Evolutionary conservation across 2,329 filamentous ascomycete genomes (phyloP), one percentile per base, ranked within the genome.

Genomic region (Neonectria neomacrospora): DNA sequence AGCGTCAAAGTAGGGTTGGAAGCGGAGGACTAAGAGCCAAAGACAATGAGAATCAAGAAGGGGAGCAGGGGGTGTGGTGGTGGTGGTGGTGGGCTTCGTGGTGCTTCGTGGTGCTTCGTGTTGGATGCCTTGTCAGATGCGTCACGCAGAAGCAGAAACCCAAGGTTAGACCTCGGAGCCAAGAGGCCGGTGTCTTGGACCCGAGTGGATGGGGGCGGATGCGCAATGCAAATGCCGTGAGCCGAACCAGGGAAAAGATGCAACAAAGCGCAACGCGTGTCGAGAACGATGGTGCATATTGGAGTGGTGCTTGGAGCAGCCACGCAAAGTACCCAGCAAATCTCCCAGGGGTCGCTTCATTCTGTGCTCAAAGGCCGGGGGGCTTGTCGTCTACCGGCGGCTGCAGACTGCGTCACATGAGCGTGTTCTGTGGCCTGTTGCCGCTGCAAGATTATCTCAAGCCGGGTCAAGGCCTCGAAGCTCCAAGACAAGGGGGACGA

Each of bases 401-500:
- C 16, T 22, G 26, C 18, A 20, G 26, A 3, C 22, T 32, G 26
- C 47, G n/a, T 50, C 47, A 50, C 26, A 50, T 50, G 47, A 11
- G 47, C 16, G 18, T 30, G 34, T 42, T 42, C 30, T 42, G 16
- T 42, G 18, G 23, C 47, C 55, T 28, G 23, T 20, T 47, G 48
- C 44, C 32, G 44, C 50, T 51, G 44, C 48, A 37, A 57, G 54
- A 58, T 54, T 50, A 54, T 54, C 59, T 52, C 52, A 41, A 39
- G 14, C 37, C 37, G 37, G n/a, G 16, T 20, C 37, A 41, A 18
- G 37, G 37, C 8, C n/a, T 41, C 37, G 8, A 41, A n/a, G 37
- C 37, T 18, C n/a, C 37, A 16, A 30, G 16, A 30, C 44, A 30
- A 23, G 44, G 20, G 16, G 9, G 26, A 26, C 16, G 34, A 37